Evolutionary conservation across 805 yeast species (phyloP), one percentile per base, ranked within the genome.

Genomic region (Yarrowia hollandica): DNA sequence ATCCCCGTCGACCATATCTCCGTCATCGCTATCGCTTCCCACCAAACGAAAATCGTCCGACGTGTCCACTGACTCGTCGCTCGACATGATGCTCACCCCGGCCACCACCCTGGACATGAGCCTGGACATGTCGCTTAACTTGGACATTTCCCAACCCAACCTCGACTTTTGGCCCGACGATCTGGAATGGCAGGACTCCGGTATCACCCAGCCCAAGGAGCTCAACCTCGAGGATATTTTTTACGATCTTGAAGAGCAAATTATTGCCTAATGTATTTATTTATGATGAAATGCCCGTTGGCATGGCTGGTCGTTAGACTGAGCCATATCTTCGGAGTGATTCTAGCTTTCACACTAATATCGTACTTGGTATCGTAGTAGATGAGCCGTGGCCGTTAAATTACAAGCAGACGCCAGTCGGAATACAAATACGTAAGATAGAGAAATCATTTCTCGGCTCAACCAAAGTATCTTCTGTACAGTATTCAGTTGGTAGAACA

Each of bases 161-260:
- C 35, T 52, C 26, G 58, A 52, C 44, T 48, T 48, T 22, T 48
- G 55, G 55, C 55, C 55, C 21, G 55, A 48, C 39, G 55, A 48
- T 11, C 21, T 48, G 31, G 55, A 48, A 10, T 48, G 55, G 55
- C 39, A 48, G 39, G 39, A 31, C 30, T 12, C 28, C 18, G 39
- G 35, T 8, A 21, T 22, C 8, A 6, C 28, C 6, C 55, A 31
- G 38, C 55, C 26, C 12, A 48, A 48, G 25, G 55, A 48, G 30
- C 38, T 48, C 22, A 22, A 48, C 21, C 39, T 48, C 22, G 55
- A 48, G 55, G 55, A 48, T 16, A 48, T 48, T 48, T 48, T 48
- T 23, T 48, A 48, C 39, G 55, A 48, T 33, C 55, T 48, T n/a
- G 55, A 48, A 8, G 55, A 31, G 55, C 55, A 48, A 15, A 48